Evolutionary conservation across 2,329 filamentous ascomycete genomes (phyloP), one percentile per base, ranked within the genome.

Genomic region (Sporothrix inflata): DNA sequence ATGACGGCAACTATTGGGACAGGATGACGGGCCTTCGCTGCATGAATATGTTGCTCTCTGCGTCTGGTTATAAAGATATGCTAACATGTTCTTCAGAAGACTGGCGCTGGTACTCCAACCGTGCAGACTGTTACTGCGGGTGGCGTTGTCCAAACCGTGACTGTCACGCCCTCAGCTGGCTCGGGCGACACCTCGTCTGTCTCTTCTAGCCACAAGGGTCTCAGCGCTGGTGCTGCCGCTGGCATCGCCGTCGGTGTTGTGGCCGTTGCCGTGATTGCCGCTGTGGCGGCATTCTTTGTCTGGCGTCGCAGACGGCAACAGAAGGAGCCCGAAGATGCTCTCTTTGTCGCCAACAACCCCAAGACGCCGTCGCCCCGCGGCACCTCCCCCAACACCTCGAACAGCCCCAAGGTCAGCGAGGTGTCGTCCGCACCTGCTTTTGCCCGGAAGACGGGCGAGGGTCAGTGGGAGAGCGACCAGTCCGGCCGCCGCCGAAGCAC

Each of bases 121-220:
- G 76, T 88, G 2, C 81, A 85, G 76, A 90, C 88, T 0, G 83
- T 90, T 11, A 90, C 87, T 0, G 82, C 83, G 7, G 85, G 83
- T 11, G 87, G 88, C 21, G 84, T 80, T 5, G 80, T 89, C 27
- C 84, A 83, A 72, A 90, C 87, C 1, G 84, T 90, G 3, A 89
- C 86, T 1, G 82, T 87, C 7, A 86, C 87, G 0, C 84, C 84
- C 0, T 60, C 70, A 55, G 19, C 74, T n/a, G 47, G 60, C 27
- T 27, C 71, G 0, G 66, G 66, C 3, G 21, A 73, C 0, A 16
- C 70, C 66, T 12, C 73, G 19, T 53, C 70, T 12, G 60, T 45
- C n/a, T 73, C 76, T 7, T 47, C 70, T 4, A 77, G 76, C 40
- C 67, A 74, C 63, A 75, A 73, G 67, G 79, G 80, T 4, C 79